phyloP scores from a whole-genome alignment of 805 yeast genomes.

The Tetrapisispora taiwanensis region DNA sequence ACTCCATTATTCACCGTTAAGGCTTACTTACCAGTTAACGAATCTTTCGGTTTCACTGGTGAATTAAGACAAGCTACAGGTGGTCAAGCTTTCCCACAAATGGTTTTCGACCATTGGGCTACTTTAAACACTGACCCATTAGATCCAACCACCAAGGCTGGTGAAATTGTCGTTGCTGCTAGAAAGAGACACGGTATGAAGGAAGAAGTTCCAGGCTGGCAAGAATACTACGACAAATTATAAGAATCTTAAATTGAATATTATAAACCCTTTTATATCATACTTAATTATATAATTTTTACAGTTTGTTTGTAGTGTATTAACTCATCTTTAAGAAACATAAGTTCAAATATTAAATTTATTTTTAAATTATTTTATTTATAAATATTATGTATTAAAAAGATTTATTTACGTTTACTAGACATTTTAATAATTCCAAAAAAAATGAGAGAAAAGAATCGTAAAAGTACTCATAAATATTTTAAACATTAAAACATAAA shows the following conservation, averaged over 20 bases:
- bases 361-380: neutral
- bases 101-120: slow-evolving; percentile 98
- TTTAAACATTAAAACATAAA: neutral
- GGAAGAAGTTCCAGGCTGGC: slow-evolving; percentile 96
- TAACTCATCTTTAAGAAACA: slow-evolving; percentile 3
- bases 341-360: slow-evolving; percentile 1
- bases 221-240: slow-evolving; percentile 92
- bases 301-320: slow-evolving; percentile 13
- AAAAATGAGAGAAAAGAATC: no score
- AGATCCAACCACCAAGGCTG: slow-evolving; percentile 68
- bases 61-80: slow-evolving; percentile 99
- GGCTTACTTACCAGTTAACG: slow-evolving; percentile 99
- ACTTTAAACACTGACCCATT: slow-evolving; percentile 82
- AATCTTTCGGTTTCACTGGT: slow-evolving; percentile 99
- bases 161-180: slow-evolving; percentile 49
- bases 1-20: slow-evolving; percentile 98
- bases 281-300: slow-evolving; percentile 3
- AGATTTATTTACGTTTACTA: no score
- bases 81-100: slow-evolving; percentile 99
- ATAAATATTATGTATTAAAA: neutral
- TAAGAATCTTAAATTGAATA: slow-evolving; percentile 28
- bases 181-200: slow-evolving; percentile 96
- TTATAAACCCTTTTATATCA: neutral
- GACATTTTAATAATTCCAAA: no score
- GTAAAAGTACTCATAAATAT: no score